phyloP scores from a whole-genome alignment of 129 eudicot genomes.

The Flaveria sonorensis region DNA sequence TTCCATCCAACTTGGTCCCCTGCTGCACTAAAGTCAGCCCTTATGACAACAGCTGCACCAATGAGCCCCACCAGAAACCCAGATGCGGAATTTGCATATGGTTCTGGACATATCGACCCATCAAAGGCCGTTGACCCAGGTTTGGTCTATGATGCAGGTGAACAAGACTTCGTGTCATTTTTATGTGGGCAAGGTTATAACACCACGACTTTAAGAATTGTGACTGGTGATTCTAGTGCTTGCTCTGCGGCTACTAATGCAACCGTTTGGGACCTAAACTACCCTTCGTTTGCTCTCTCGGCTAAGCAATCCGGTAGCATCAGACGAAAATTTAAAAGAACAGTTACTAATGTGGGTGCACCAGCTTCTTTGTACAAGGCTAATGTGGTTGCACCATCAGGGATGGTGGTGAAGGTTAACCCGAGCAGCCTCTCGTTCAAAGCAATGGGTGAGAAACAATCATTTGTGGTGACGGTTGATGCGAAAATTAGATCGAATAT shows the following conservation, averaged over 20 bases:
- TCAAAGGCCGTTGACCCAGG: slow-evolving; percentile 45
- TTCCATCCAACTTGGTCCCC: slow-evolving; percentile 66
- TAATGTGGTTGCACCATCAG: slow-evolving; percentile 39
- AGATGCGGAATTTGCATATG: slow-evolving; percentile 56
- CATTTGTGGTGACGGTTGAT: slow-evolving; percentile 48
- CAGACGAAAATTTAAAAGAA: slow-evolving; percentile 35
- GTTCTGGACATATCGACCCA: slow-evolving; percentile 56
- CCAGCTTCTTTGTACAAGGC: slow-evolving; percentile 38
- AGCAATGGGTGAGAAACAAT: slow-evolving; percentile 39
- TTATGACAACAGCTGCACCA: slow-evolving; percentile 59
- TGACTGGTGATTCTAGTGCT: slow-evolving; percentile 38
- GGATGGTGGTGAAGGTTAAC: slow-evolving; percentile 40
- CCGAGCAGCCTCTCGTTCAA: slow-evolving; percentile 43
- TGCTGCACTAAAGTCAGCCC: slow-evolving; percentile 65
- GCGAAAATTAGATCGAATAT: slow-evolving; percentile 19
- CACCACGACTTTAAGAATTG: slow-evolving; percentile 14
- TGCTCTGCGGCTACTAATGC: slow-evolving; percentile 26
- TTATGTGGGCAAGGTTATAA: slow-evolving; percentile 58
- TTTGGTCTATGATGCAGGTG: slow-evolving; percentile 48
- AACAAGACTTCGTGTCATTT: slow-evolving; percentile 41
- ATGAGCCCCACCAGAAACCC: slow-evolving; percentile 34
- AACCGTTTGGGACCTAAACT: slow-evolving; percentile 48
- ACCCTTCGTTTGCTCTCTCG: slow-evolving; percentile 54
- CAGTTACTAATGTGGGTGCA: slow-evolving; percentile 56
- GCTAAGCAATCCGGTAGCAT: neutral